Base-by-base conservation (phyloP, 176 grass and related monocot species). In the Eleusine indica region DNA sequence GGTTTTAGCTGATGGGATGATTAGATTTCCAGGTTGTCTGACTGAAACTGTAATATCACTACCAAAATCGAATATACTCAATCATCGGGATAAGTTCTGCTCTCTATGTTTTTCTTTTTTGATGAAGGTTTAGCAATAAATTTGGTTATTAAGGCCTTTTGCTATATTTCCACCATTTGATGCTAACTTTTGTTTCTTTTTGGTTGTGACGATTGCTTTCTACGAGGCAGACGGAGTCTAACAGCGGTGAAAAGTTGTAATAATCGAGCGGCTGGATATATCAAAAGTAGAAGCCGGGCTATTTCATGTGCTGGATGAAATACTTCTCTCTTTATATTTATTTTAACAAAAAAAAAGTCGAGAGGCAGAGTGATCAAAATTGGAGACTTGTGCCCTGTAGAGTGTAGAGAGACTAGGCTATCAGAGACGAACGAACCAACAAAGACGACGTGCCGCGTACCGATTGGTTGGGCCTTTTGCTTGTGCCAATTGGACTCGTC, bases 401-500 rank as follows among this genome's bases (percentile, higher is more conserved):
- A 66, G 5, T 9, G 44, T 9, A 35, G 32, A 35, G 32, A 35
- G 76, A 78, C 60, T 22, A 62, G 12, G 35, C 30, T n/a, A 48
- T 6, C 18, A 12, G 13, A 69, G 19, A 9, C 46, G 32, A 54
- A 25, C 16, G 1, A 57, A 46, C 5, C 39, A 63, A 19, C 66
- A 32, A 75, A 38, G 39, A 28, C 22, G 12, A 78, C 25, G 68
- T 53, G 68, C 28, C 68, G 58, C 54, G 47, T 15, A 47, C 13
- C 17, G 1, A 15, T 28, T 51, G 29, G 63, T 29, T 82, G 29
- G 8, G 4, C 44, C 64, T 49, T 19, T 76, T 30, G 29, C 71
- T 63, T 70, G 41, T 41, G 53, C 42, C 66, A 77, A 0, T 52
- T 52, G 79, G 86, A 71, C 56, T 73, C 74, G 25, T 25, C 32